These are phyloP conservation scores for Macrophomina tecta DNA, from an alignment of 2,329 filamentous ascomycete genomes.

Conservation along the genomic window DNA sequence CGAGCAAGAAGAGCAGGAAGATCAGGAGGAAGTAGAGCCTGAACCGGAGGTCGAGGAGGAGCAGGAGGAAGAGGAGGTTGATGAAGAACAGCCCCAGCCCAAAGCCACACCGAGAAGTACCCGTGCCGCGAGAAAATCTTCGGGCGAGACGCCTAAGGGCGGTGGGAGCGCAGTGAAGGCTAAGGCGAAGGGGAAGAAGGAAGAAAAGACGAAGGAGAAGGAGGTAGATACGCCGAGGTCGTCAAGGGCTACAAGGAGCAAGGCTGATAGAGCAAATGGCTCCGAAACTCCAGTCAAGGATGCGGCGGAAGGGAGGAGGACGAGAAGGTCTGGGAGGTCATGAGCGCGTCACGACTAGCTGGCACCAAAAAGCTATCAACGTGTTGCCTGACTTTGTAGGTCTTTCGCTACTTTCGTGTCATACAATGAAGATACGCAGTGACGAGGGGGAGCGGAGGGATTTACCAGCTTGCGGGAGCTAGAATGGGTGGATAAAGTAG, in stretches of 20 bases:
- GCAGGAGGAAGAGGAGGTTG: conserved; percentile 41
- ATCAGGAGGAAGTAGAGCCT: conserved; percentile 29
- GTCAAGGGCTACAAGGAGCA: not conserved
- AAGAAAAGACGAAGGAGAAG: not conserved
- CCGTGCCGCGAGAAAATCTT: conserved; percentile 2
- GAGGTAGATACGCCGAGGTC: not conserved
- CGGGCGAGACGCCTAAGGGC: not conserved
- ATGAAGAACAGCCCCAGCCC: conserved; percentile 32
- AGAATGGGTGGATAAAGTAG: not conserved
- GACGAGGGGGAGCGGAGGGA: not conserved
- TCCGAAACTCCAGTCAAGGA: conserved; percentile 7
- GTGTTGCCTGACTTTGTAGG: too few relatives aligned
- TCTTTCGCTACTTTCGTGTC: too few relatives aligned
- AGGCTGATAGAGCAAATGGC: not conserved
- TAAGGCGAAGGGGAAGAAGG: not conserved
- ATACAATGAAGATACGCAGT: not conserved
- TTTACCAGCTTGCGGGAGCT: not conserved
- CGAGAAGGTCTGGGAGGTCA: conserved; percentile 10
- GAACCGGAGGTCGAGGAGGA: conserved; percentile 30
- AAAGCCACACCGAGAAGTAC: conserved; percentile 17
- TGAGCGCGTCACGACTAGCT: not conserved
- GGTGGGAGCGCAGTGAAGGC: not conserved
- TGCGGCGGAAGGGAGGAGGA: not conserved
- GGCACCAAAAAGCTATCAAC: not conserved
- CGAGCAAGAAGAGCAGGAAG: conserved; percentile 29